Evolutionary conservation across 176 grass and related monocot genomes (phyloP), one percentile per base, ranked within the genome.

Genomic region (Otatea glauca): DNA sequence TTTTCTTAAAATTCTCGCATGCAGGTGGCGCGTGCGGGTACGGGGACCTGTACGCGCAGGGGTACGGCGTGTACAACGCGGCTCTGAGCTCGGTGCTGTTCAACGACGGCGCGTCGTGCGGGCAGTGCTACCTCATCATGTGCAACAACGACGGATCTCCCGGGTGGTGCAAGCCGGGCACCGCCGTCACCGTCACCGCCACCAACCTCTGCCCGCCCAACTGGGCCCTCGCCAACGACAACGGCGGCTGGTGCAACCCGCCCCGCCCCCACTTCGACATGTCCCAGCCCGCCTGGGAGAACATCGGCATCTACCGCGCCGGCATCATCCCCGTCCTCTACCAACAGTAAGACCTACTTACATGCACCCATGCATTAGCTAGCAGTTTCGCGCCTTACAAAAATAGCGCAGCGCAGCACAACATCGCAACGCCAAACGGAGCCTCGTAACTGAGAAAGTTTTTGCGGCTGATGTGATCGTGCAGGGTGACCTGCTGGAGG

Each of bases 11-110:
- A 50, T 5, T 50, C 48, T 16, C 14, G 54, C 54, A n/a, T 81
- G 32, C 61, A 91, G 89, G 75, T 81, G 91, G 91, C 14, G 91
- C 88, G 7, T 92, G 91, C 29, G 88, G 88, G 12, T 92, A 92
- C 58, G 64, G 60, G 0, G 88, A 92, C 84, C 80, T 92, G 11
- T 90, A 92, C 63, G 43, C 66, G 5, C 51, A 70, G 1, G 91
- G 87, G 44, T 92, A 92, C 18, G 91, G 84, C 1, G 39, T 83
- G 4, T 14, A 39, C 47, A 94, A 90, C 55, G 83, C 80, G 18
- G 89, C 89, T 41, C 83, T 94, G 61, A 91, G 92, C 68, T 1
- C 32, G 29, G 56, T 16, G 41, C 80, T 94, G 56, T 94, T 91
- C 78, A 84, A 86, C 21, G 63, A 91, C 14, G 91, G 88, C 1